Percentiles rank a stretch among this genome's conserved stretches.
Conservation (phyloP, 305 asterid species). For the Galium porrigens region DNA sequence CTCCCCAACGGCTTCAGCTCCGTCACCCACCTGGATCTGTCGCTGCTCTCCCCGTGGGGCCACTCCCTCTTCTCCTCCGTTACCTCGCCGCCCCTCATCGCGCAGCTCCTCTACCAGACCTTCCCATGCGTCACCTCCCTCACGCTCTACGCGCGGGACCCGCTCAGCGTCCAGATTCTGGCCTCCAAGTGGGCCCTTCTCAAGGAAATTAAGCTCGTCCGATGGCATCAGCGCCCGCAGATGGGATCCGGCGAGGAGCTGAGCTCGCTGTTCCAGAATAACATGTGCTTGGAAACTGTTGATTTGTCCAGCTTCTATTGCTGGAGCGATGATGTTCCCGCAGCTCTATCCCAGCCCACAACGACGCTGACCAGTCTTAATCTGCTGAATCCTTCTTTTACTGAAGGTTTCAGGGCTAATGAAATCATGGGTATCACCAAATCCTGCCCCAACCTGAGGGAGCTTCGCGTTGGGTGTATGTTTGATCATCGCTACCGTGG, state of each 20-base stretch:
- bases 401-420: conserved; percentile 62
- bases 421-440: conserved; percentile 47
- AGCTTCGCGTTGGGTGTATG: conserved; percentile 49
- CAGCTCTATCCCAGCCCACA: conserved; percentile 37
- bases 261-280: conserved; percentile 24
- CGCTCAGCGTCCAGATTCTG: conserved; percentile 29
- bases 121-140: conserved; percentile 48
- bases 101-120: conserved; percentile 44
- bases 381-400: conserved; percentile 53
- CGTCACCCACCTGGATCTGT: conserved; percentile 57
- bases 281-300: conserved; percentile 22
- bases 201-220: conserved; percentile 47
- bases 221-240: conserved; percentile 89
- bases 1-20: conserved; percentile 54
- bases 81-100: conserved; percentile 27
- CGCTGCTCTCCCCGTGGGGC: conserved; percentile 83
- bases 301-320: conserved; percentile 65
- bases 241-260: conserved; percentile 54
- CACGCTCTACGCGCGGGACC: conserved; percentile 46
- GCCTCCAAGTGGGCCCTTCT: conserved; percentile 39
- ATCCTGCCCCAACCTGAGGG: conserved; percentile 47
- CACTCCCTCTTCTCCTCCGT: conserved; percentile 49
- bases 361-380: conserved; percentile 36
- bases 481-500: conserved; percentile 71
- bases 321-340: conserved; percentile 75